phyloP scores from a whole-genome alignment of 2,329 filamentous ascomycete genomes.

The Colletotrichum chrysophilum region DNA sequence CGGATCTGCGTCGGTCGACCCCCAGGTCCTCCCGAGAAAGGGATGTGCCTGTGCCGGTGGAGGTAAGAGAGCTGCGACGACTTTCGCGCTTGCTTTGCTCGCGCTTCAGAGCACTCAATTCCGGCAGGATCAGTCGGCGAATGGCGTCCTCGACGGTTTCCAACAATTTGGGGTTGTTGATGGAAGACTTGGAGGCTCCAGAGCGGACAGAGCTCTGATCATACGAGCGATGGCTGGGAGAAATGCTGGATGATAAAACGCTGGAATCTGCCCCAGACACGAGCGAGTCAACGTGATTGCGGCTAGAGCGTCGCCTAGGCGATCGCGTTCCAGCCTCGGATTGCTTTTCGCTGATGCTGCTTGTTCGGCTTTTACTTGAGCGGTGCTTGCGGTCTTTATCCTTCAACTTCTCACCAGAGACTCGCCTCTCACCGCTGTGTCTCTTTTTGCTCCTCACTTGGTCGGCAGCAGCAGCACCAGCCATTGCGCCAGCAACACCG shows the following conservation, averaged over 20 bases:
- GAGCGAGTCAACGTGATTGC: slow-evolving; percentile 56
- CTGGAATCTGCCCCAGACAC: slow-evolving; percentile 61
- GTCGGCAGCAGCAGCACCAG: slow-evolving; percentile 43
- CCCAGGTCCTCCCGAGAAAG: slow-evolving; percentile 61
- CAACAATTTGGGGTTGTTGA: slow-evolving; percentile 90
- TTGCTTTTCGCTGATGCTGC: slow-evolving; percentile 53
- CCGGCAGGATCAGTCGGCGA: slow-evolving; percentile 85
- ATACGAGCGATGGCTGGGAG: slow-evolving; percentile 60
- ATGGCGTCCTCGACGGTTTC: slow-evolving; percentile 95
- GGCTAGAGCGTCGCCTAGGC: slow-evolving; percentile 55
- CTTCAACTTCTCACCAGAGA: slow-evolving; percentile 42
- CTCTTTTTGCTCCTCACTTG: slow-evolving; percentile 50
- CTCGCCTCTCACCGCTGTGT: slow-evolving; percentile 45
- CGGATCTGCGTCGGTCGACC: slow-evolving; percentile 65
- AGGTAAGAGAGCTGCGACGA: slow-evolving; percentile 68
- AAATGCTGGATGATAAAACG: slow-evolving; percentile 57
- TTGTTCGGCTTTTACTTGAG: slow-evolving; percentile 54
- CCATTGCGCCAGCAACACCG: slow-evolving; percentile 41
- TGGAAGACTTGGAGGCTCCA: slow-evolving; percentile 67
- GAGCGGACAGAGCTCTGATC: slow-evolving; percentile 60
- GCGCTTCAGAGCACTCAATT: slow-evolving; percentile 88
- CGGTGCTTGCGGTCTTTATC: slow-evolving; percentile 57
- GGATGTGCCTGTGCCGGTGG: slow-evolving; percentile 54
- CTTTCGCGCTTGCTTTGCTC: slow-evolving; percentile 82
- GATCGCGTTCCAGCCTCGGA: slow-evolving; percentile 48